Evolutionary conservation across 2,329 filamentous ascomycete genomes (phyloP), one percentile per base, ranked within the genome.

Genomic region (Ophiostoma pallidulum): DNA sequence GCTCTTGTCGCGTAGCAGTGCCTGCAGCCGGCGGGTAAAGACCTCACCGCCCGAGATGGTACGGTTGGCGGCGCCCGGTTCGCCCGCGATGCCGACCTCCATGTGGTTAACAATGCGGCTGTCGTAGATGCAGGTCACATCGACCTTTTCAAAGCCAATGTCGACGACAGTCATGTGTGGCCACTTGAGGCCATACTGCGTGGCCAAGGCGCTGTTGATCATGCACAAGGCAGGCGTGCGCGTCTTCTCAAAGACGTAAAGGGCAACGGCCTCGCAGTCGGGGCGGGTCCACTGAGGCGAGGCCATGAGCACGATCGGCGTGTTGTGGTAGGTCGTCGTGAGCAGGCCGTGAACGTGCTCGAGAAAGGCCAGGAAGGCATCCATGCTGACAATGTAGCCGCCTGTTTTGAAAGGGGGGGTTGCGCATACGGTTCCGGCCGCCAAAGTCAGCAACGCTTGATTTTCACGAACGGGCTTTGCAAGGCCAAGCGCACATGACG

Each of bases 191-290:
- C 88, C 90, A 60, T 94, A 97, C 48, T 92, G 83, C 1, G 88
- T 85, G 22, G 92, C 90, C 40, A 94, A 69, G 3, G 87, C 90
- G 57, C 88, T 84, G 65, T 97, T 86, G 70, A 98, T 84, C 53
- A 97, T 75, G 57, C 85, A 90, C 44, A 98, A 84, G 0, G 87
- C 89, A 0, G 92, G 92, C 0, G 88, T 92, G 69, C 91, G 92
- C 62, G 94, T 95, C 67, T 92, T 94, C 46, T 98, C 92, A 60
- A 98, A 98, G 54, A 97, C 80, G 70, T 95, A 98, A 53, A 92
- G 87, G 13, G 90, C 86, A 55, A 98, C 82, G 33, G 77, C 78
- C 66, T 97, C 91, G 62, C 84, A 84, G 64, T 96, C 89, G 53
- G 84, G 82, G 8, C 85, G 80, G 4, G 88, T 89, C 91, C 92